These are phyloP conservation scores for Podospora pseudoanserina DNA, from an alignment of 495 filamentous ascomycete species.

Conservation along the genomic window DNA sequence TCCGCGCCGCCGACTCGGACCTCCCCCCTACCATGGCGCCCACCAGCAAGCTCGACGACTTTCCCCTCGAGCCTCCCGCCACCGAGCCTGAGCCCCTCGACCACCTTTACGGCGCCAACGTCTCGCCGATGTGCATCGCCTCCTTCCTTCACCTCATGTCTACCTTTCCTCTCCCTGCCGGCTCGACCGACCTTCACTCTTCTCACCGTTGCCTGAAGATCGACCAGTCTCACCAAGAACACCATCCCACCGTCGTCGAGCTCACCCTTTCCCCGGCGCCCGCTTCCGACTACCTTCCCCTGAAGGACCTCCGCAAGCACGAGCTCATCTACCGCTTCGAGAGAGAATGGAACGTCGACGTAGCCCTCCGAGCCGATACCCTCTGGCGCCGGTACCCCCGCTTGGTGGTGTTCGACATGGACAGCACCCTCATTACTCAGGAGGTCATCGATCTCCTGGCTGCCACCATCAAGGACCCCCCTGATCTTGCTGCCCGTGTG, in stretches of 20 bases:
- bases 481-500: conserved; percentile 56
- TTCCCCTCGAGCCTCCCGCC: conserved; percentile 68
- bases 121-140: conserved; percentile 76
- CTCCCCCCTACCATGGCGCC: conserved; percentile 57
- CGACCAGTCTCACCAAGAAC: conserved; percentile 35
- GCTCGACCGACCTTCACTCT: conserved; percentile 56
- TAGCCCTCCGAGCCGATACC: conserved; percentile 65
- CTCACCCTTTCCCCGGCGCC: conserved; percentile 66
- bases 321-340: conserved; percentile 80
- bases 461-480: conserved; percentile 56
- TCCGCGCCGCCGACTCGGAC: conserved; percentile 36
- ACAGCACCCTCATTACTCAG: conserved; percentile 90
- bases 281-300: conserved; percentile 61
- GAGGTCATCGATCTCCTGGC: conserved; percentile 97
- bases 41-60: conserved; percentile 62
- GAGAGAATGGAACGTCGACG: conserved; percentile 82
- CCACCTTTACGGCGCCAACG: conserved; percentile 70
- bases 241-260: conserved; percentile 64
- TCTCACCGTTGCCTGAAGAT: conserved; percentile 68
- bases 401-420: conserved; percentile 95
- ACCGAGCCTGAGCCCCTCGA: conserved; percentile 61
- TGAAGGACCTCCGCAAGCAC: conserved; percentile 68
- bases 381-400: conserved; percentile 74
- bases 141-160: conserved; percentile 76
- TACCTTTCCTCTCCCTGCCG: conserved; percentile 55